phyloP scores from a whole-genome alignment of 2,329 filamentous ascomycete species.

The Aspergillus ochraceus region DNA sequence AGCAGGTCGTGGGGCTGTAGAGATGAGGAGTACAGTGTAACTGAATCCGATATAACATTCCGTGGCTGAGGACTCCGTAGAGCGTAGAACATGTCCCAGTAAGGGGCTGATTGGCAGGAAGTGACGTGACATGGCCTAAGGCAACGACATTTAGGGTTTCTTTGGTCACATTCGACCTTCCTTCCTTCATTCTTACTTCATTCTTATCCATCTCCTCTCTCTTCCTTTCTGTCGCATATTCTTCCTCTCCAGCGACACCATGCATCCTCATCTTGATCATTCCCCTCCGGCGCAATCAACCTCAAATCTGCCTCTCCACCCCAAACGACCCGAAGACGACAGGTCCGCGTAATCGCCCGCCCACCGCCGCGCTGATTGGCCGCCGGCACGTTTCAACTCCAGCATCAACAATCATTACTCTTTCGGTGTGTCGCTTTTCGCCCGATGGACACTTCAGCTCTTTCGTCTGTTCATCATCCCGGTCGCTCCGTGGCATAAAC shows the following conservation, averaged over 20 bases:
- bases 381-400: neutral
- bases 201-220: neutral
- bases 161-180: neutral
- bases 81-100: neutral
- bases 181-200: neutral
- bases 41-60: no score
- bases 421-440: neutral
- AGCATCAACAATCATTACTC: conserved; percentile 5
- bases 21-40: no score
- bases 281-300: no score
- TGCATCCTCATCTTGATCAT: no score
- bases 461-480: neutral
- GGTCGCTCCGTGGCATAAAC: neutral
- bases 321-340: no score
- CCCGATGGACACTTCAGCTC: neutral
- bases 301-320: no score
- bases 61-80: no score
- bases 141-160: neutral
- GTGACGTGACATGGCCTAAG: neutral
- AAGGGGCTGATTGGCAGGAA: neutral
- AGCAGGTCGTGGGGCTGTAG: neutral
- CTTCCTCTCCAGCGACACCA: neutral
- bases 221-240: neutral
- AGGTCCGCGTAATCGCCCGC: neutral
- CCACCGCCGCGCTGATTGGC: neutral